Evolutionary conservation across 257 asterid species (phyloP), one percentile per base, ranked within the genome.

Genomic region (Forsythia suspensa): DNA sequence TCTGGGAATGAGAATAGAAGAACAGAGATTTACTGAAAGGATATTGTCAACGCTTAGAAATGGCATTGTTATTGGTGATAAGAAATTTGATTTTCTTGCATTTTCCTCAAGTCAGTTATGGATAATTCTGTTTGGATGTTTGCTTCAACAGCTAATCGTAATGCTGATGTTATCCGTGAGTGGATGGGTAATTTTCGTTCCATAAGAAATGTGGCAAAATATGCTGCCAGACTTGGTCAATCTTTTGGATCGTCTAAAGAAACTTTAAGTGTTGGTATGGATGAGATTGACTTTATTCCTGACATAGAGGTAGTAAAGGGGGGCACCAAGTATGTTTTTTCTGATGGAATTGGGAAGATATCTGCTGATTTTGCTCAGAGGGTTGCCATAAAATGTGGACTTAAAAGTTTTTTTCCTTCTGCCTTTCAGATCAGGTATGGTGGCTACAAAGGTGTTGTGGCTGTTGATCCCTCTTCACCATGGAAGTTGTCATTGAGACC

Each of bases 91-190:
- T 3, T 95, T 95, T 86, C 97, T 95, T 59, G 98, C 99, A 6
- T 95, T 95, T 81, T 95, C 98, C 15, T 91, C 98, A 2, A 95
- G 99, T 81, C 98, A 95, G 82, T 76, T 95, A 81, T 80, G 92
- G 99, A 95, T 2, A 92, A 92, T 79, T 91, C 98, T 21, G 85
- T 83, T 16, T 95, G 99, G 99, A 95, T 95, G 99, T 93, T 95
- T 87, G 93, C 99, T 43, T 82, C 97, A 13, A 86, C 86, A 39
- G 36, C 70, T 51, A 83, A 73, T 44, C 77, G 84, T 41, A 68
- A 82, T 76, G 94, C 94, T 63, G 84, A 88, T 79, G 84, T 73
- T 68, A 92, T 92, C 68, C 89, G 98, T 79, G 46, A 24, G 29
- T 92, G 98, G 97, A 93, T 95, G 98, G 98, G 98, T 0, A 89